phyloP scores from a whole-genome alignment of 2,329 filamentous ascomycete genomes.

The Aspergillus proliferans region DNA sequence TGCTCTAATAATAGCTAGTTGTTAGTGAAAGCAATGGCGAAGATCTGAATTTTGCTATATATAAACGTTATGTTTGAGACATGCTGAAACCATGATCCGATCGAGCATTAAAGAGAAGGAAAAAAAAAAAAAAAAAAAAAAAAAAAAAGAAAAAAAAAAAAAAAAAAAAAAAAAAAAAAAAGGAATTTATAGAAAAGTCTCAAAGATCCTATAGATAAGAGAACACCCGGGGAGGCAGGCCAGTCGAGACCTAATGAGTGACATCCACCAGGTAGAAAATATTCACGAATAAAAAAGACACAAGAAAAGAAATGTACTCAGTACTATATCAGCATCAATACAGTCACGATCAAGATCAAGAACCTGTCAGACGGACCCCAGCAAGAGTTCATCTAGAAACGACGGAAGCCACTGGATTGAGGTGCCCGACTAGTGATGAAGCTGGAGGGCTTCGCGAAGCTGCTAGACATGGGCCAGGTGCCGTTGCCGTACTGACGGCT shows the following conservation, averaged over 20 bases:
- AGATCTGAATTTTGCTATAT: too few species aligned
- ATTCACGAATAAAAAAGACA: conserved; percentile 6
- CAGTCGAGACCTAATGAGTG: not conserved
- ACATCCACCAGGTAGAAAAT: conserved; percentile 12
- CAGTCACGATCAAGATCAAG: not conserved
- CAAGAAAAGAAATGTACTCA: not conserved
- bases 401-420: conserved; percentile 21
- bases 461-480: conserved; percentile 12
- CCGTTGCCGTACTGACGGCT: conserved; percentile 13
- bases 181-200: conserved; percentile 2
- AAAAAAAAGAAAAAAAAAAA: conserved; percentile 4
- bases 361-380: not conserved
- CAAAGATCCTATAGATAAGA: not conserved
- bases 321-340: not conserved
- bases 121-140: conserved; percentile 1
- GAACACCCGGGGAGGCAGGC: not conserved
- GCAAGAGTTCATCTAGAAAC: conserved; percentile 3
- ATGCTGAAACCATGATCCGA: too few species aligned
- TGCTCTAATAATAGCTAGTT: too few species aligned
- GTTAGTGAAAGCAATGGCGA: too few species aligned
- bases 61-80: too few species aligned
- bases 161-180: not conserved
- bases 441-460: conserved; percentile 19
- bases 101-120: not conserved
- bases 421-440: conserved; percentile 24